Evolutionary conservation across 75 land plant species (phyloP), one percentile per base, ranked within the genome.

Genomic region (Ceratopteris richardii): DNA sequence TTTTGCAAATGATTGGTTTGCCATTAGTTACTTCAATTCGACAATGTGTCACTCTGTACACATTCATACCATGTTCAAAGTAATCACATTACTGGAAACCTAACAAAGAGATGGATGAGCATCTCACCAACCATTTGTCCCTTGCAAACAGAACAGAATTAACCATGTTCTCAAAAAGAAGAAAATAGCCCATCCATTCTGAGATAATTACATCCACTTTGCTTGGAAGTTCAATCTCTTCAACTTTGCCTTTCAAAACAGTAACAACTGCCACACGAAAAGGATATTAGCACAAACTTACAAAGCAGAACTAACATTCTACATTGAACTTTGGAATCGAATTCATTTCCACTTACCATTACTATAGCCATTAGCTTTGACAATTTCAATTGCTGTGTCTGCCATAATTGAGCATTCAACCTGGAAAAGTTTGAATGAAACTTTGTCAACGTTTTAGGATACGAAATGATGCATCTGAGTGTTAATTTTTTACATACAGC

Each of bases 121-220:
- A n/a, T n/a, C n/a, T n/a, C n/a, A n/a, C 98, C 61, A 94, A 91
- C 98, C 98, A 94, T 60, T 94, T 94, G 64, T 94, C 91, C 47
- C 98, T 97, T 12, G 98, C 98, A 83, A 90, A 83, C 0, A 94
- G 68, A 24, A 94, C 98, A 11, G 98, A 90, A 62, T 94, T 72
- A 22, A 94, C 60, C 98, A 94, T 94, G 54, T 94, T 94, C 64
- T 94, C 98, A 63, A 83, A 94, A 62, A 94, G 57, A 29, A 94
- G 70, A 69, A 94, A 94, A 63, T 94, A 94, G 2, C 98, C 98
- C 98, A 94, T 94, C 98, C 98, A 94, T 54, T 94, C 98, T n/a
- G 98, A 94, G 14, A 94, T 75, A 43, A 94, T 94, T 22, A 90
- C 72, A 57, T 94, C 98, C 10, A 94, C 98, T 56, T 90, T 80